Conservation (phyloP, 805 yeast genomes). For the Schwanniomyces polymorphus region DNA sequence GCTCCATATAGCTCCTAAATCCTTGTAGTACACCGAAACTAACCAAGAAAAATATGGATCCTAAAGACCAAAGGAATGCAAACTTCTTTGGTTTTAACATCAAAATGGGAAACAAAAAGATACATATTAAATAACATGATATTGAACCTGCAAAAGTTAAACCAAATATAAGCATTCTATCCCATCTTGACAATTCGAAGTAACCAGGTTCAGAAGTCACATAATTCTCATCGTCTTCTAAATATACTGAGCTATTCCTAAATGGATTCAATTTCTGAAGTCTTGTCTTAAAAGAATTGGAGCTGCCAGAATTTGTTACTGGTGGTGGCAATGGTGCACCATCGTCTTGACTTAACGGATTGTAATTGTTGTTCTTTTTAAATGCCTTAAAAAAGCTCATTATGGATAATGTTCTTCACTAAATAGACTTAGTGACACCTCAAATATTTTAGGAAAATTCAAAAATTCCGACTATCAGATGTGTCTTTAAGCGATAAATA, state of each 20-base stretch:
- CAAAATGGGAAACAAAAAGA: slow-evolving; percentile 43
- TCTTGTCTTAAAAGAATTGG: slow-evolving; percentile 24
- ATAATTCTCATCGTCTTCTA: slow-evolving; percentile 42
- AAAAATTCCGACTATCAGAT: background rate
- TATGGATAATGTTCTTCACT: background rate
- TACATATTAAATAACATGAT: slow-evolving; percentile 42
- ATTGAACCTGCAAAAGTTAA: slow-evolving; percentile 43
- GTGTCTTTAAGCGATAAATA: background rate
- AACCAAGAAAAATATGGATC: slow-evolving; percentile 44
- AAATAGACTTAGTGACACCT: slow-evolving; percentile 1
- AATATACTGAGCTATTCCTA: slow-evolving; percentile 32
- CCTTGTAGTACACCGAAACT: slow-evolving; percentile 50
- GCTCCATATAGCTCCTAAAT: slow-evolving; percentile 37
- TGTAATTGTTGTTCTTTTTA: slow-evolving; percentile 18
- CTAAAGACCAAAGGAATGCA: slow-evolving; percentile 48
- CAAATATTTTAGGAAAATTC: background rate
- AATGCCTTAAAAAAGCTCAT: slow-evolving; percentile 44
- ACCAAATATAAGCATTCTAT: slow-evolving; percentile 45
- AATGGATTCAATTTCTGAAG: slow-evolving; percentile 42
- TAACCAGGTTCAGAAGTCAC: slow-evolving; percentile 46
- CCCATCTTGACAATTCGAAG: slow-evolving; percentile 46
- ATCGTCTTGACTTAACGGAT: slow-evolving; percentile 34
- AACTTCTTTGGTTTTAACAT: slow-evolving; percentile 44
- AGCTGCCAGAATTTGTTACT: slow-evolving; percentile 23
- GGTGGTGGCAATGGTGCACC: slow-evolving; percentile 40